These are phyloP conservation scores for Volvox reticuliferus DNA, from an alignment of 139 green algal genomes.

Conservation along the genomic window DNA sequence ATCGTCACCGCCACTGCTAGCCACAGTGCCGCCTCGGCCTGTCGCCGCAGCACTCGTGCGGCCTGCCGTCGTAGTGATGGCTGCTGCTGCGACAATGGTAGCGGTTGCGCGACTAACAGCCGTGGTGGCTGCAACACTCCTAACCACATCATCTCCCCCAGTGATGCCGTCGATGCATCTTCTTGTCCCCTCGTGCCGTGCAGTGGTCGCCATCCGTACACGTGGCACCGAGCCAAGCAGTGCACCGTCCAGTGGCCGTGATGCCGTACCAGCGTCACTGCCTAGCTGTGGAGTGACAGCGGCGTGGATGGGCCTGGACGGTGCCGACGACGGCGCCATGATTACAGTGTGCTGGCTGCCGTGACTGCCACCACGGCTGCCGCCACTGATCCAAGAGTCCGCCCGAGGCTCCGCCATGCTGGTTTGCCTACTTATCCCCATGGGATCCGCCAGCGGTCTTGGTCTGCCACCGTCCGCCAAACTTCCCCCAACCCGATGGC, in stretches of 20 bases:
- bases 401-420: neutral
- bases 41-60: neutral
- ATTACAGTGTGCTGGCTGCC: neutral
- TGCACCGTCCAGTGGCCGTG: no score
- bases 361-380: neutral
- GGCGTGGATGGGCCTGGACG: no score
- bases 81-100: no score
- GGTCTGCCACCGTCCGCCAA: neutral
- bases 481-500: neutral
- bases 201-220: no score
- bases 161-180: no score
- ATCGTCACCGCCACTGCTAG: neutral
- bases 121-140: no score
- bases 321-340: no score
- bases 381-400: neutral
- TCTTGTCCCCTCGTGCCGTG: no score
- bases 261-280: no score
- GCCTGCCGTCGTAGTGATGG: neutral
- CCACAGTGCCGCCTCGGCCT: neutral
- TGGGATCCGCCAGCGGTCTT: neutral
- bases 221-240: no score
- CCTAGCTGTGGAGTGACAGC: no score
- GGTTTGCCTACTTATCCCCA: slow-evolving; percentile 6
- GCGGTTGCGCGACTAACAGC: neutral
- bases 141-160: no score